Base-by-base conservation (phyloP, 257 asterid species). In the Ajuga chamaepitys region DNA sequence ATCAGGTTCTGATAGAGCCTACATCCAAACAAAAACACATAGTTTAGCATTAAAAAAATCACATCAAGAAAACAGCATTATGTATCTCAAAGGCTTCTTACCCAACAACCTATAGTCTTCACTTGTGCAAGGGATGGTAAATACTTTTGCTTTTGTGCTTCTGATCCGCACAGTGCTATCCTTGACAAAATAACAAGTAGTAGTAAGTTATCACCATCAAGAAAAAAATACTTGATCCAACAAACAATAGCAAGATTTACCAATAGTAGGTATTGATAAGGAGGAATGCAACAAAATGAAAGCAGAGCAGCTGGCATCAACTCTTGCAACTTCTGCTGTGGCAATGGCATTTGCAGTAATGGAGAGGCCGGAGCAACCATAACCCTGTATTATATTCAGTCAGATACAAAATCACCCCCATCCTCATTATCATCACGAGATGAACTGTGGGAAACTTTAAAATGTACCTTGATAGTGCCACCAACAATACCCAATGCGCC, bases 1-100 rank as follows among this genome's bases (percentile, higher is more conserved):
- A 73, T 90, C 91, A 64, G 99, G 99, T 80, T 94, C 97, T 7
- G 98, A 88, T 77, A 94, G 77, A 70, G 77, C 99, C 99, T 94
- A 73, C 52, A 51, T 42, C 42, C 68, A 72, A 75, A 21, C 63
- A 73, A 70, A 73, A 70, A 26, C 17, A 34, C 58, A 64, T 9
- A 58, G 14, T 41, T 65, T 48, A 61, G 64, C 66, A 41, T 68
- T 45, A 60, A 14, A 42, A 22, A 35, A 13, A 13, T 48, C 2
- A 28, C 44, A 24, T 55, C 34, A 65, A 26, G 18, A 58, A 62
- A 70, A 62, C 52, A 42, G 22, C 13, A 42, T 25, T 44, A 51
- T 34, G 59, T 28, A 67, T 16, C 41, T 47, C 67, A 52, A 55
- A 45, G 56, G 7, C 34, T 60, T 62, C 95, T 82, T 75, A 94